Base-by-base conservation (phyloP, 1,284 basidiomycete genomes). In the Sporisorium reilianum region DNA sequence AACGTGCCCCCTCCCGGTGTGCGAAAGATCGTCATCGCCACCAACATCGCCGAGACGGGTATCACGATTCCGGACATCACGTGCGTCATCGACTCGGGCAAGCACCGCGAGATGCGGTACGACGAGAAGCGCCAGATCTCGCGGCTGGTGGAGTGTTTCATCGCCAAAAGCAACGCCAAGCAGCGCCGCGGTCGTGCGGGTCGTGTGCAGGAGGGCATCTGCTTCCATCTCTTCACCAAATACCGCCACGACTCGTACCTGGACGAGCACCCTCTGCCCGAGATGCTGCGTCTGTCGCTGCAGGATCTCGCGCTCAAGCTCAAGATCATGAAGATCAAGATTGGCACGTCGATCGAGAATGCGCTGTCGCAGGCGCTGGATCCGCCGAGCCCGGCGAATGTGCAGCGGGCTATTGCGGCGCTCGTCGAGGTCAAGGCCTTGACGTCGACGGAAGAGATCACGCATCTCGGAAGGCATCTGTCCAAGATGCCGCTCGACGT, bases 1-100 rank as follows among this genome's bases (percentile, higher is more conserved):
- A 91, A 97, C 54, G 87, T 93, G 1, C 94, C 93, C 23, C 92
- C 92, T 0, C 81, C 81, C 1, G 93, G 93, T 34, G 86, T 92
- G 3, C 89, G 93, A 53, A 98, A 98, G 86, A 95, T 97, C 78
- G 95, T 97, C 38, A 92, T 97, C 46, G 84, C 86, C 16, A 87
- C 87, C 53, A 87, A 92, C 78, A 91, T 93, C 75, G 90, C 93
- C 28, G 94, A 97, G 84, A 97, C 94, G 16, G 96, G 96, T 84
- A 93, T 99, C 65, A 99, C 96, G 0, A 98, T 99, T 64, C 96
- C 96, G 5, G 97, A 99, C 80, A 93, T 98, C 63, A 98, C 96
- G 3, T 96, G 95, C 79, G 97, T 99, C 14, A 95, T 99, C 62
- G 97, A 99, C 84, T 90, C 91, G 0, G 97, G 97, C 51, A 95